phyloP scores from a whole-genome alignment of 1,284 basidiomycete species.

The Tilletiaria anomala region DNA sequence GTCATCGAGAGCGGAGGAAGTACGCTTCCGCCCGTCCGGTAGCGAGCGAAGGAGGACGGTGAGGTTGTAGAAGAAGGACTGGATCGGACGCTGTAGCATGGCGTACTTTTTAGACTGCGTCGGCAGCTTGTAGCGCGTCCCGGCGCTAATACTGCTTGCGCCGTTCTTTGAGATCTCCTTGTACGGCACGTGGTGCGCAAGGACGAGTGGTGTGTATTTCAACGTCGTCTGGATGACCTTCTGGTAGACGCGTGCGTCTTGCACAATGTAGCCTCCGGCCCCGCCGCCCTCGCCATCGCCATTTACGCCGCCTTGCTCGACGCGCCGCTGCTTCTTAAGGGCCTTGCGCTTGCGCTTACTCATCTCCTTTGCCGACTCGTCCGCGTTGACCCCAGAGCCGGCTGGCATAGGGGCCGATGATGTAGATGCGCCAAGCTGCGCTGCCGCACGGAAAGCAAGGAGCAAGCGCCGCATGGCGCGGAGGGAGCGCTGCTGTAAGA shows the following conservation, averaged over 20 bases:
- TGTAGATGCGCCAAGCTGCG: slow-evolving; percentile 21
- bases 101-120: slow-evolving; percentile 42
- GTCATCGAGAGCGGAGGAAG: slow-evolving; percentile 49
- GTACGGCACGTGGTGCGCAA: slow-evolving; percentile 74
- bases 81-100: slow-evolving; percentile 69
- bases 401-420: too few relatives aligned
- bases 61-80: slow-evolving; percentile 46
- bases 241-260: slow-evolving; percentile 50
- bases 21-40: slow-evolving; percentile 26
- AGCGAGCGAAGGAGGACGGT: slow-evolving; percentile 27
- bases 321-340: neutral
- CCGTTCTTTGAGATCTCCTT: slow-evolving; percentile 48
- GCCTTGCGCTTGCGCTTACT: slow-evolving; percentile 1
- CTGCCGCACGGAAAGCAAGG: slow-evolving; percentile 36
- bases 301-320: neutral
- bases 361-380: slow-evolving; percentile 13
- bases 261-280: slow-evolving; percentile 17
- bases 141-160: too few relatives aligned
- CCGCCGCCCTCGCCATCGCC: neutral
- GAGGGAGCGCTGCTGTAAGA: slow-evolving; percentile 71
- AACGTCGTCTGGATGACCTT: slow-evolving; percentile 77
- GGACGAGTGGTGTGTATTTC: slow-evolving; percentile 76
- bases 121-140: slow-evolving; percentile 48
- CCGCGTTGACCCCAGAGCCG: too few relatives aligned
- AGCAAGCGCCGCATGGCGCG: slow-evolving; percentile 70